phyloP scores from a whole-genome alignment of 768 basidiomycete species.

The Tricholoma sp. region DNA sequence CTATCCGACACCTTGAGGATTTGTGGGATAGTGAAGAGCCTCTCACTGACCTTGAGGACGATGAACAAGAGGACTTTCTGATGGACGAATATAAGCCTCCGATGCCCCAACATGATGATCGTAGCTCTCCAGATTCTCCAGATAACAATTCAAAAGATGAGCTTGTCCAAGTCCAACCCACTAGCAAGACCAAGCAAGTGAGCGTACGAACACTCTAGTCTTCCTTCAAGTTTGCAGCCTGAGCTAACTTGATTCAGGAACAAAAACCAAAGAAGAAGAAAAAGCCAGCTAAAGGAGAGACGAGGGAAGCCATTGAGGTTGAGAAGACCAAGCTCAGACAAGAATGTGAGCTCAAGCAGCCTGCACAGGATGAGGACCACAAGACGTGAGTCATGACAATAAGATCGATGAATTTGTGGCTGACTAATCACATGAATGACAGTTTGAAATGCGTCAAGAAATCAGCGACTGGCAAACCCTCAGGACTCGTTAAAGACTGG shows the following conservation, averaged over 20 bases:
- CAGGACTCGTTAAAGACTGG: neutral
- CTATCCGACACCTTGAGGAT: too few species aligned
- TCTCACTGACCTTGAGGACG: neutral
- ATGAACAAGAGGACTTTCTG: neutral
- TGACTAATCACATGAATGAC: neutral
- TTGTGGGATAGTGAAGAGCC: neutral
- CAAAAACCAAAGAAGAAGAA: neutral
- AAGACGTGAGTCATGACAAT: neutral
- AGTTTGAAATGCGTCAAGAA: neutral
- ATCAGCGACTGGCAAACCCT: neutral
- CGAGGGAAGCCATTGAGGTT: neutral
- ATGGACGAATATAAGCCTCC: neutral
- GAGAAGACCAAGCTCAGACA: neutral
- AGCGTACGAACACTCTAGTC: neutral
- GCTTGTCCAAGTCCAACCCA: neutral
- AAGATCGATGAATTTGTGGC: neutral
- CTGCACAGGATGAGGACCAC: neutral
- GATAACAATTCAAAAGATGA: neutral
- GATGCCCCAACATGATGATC: neutral
- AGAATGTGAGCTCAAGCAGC: neutral
- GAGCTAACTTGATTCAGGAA: neutral
- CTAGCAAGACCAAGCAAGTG: neutral
- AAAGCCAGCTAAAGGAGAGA: neutral
- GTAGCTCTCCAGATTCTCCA: neutral
- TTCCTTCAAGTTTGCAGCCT: neutral